A percentile compares a stretch with the other conserved stretches of the same genome.
These are phyloP conservation scores for Trichoderma brevicompactum DNA, from an alignment of 2,329 filamentous ascomycete species.

Conservation along the genomic window DNA sequence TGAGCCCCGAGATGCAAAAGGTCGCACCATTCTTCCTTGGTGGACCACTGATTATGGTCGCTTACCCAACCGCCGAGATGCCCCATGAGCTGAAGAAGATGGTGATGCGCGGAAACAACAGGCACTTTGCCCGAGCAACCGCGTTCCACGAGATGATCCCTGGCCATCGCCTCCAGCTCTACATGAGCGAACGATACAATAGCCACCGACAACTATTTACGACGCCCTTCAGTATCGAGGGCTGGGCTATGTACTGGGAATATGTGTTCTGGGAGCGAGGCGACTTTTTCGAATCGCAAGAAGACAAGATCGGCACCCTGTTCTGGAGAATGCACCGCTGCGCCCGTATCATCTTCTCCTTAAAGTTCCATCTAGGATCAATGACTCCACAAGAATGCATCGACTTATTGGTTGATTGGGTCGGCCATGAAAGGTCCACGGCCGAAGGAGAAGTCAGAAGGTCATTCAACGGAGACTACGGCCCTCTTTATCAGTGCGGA, in stretches of 20 bases:
- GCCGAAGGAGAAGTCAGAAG: slow-evolving; percentile 64
- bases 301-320: slow-evolving; percentile 60
- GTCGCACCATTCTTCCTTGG: slow-evolving; percentile 65
- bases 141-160: slow-evolving; percentile 67
- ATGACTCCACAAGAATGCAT: slow-evolving; percentile 60
- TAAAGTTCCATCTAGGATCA: slow-evolving; percentile 61
- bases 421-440: slow-evolving; percentile 62
- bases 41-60: slow-evolving; percentile 57
- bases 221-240: slow-evolving; percentile 64
- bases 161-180: slow-evolving; percentile 59
- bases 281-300: slow-evolving; percentile 54
- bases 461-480: slow-evolving; percentile 60
- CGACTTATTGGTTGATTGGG: slow-evolving; percentile 58
- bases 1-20: slow-evolving; percentile 56
- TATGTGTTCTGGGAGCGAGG: slow-evolving; percentile 59
- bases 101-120: slow-evolving; percentile 64
- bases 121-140: slow-evolving; percentile 60
- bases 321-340: slow-evolving; percentile 68
- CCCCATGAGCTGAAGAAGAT: slow-evolving; percentile 59
- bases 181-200: slow-evolving; percentile 51
- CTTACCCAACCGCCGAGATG: slow-evolving; percentile 60
- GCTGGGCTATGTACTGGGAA: slow-evolving; percentile 67
- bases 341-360: slow-evolving; percentile 61
- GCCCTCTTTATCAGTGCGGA: slow-evolving; percentile 62
- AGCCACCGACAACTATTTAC: slow-evolving; percentile 57